phyloP scores from a whole-genome alignment of 495 filamentous ascomycete species.

The Aspergillus carlsbadensis region DNA sequence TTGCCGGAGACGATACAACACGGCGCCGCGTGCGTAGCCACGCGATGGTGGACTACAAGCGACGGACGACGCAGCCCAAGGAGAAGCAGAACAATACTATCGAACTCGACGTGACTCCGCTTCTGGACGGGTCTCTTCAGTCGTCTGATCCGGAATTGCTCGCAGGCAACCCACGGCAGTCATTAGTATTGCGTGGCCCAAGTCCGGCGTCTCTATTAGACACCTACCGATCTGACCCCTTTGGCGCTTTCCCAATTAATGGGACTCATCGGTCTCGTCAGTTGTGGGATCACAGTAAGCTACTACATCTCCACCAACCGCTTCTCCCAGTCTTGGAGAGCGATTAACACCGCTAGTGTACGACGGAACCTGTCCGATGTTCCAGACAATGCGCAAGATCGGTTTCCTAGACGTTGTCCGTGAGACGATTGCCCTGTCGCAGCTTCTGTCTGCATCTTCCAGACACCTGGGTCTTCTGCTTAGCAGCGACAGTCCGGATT shows the following conservation, averaged over 20 bases:
- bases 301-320: too few species aligned
- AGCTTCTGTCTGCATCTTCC: neutral
- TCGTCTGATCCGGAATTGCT: neutral
- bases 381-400: neutral
- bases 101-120: neutral
- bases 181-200: too few species aligned
- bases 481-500: slow-evolving; percentile 15
- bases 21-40: slow-evolving; percentile 1
- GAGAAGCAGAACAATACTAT: neutral
- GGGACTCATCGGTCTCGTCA: neutral
- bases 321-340: too few species aligned
- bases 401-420: neutral
- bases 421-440: neutral
- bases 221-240: neutral
- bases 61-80: neutral
- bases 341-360: neutral
- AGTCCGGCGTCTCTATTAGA: neutral
- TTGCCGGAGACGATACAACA: neutral
- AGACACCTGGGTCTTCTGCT: slow-evolving; percentile 31
- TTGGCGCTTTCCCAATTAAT: neutral
- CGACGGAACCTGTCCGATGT: neutral
- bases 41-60: slow-evolving; percentile 1
- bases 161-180: too few species aligned
- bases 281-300: slow-evolving; percentile 1
- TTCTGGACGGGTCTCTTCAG: neutral